phyloP scores from a whole-genome alignment of 2,329 filamentous ascomycete genomes.

The Ophiocordyceps camponoti-floridani region DNA sequence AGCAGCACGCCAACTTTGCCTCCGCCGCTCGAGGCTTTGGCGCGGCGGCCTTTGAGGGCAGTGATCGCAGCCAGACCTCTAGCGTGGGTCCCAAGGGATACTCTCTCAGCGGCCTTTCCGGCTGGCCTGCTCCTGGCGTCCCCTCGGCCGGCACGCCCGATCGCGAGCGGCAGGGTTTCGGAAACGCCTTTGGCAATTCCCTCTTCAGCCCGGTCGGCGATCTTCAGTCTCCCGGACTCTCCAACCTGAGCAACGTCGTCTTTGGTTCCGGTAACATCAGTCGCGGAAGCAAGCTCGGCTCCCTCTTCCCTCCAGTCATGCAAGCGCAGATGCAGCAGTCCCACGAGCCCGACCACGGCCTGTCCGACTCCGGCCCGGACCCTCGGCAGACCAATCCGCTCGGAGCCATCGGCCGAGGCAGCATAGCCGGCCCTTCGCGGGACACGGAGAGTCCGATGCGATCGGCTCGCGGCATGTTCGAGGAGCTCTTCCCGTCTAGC shows the following conservation, averaged over 20 bases:
- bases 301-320: slow-evolving; percentile 75
- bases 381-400: slow-evolving; percentile 43
- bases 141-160: slow-evolving; percentile 50
- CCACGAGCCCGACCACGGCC: slow-evolving; percentile 45
- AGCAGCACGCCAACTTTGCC: slow-evolving; percentile 32
- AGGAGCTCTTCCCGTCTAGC: slow-evolving; percentile 30
- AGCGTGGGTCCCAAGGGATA: slow-evolving; percentile 70
- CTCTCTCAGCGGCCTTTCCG: slow-evolving; percentile 41
- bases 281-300: slow-evolving; percentile 66
- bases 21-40: slow-evolving; percentile 32
- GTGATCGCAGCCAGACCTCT: slow-evolving; percentile 85
- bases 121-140: slow-evolving; percentile 39
- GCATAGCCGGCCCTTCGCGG: slow-evolving; percentile 33
- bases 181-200: slow-evolving; percentile 55
- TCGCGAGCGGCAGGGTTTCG: slow-evolving; percentile 38
- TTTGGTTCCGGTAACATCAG: slow-evolving; percentile 58
- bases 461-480: slow-evolving; percentile 33
- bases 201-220: slow-evolving; percentile 65
- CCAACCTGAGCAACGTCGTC: slow-evolving; percentile 42
- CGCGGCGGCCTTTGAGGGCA: slow-evolving; percentile 42
- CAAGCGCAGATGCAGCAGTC: slow-evolving; percentile 82
- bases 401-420: slow-evolving; percentile 47
- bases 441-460: slow-evolving; percentile 44
- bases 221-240: slow-evolving; percentile 55
- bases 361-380: slow-evolving; percentile 40